Base-by-base conservation (phyloP, 768 basidiomycete species). In the Tulasnella calospora region DNA sequence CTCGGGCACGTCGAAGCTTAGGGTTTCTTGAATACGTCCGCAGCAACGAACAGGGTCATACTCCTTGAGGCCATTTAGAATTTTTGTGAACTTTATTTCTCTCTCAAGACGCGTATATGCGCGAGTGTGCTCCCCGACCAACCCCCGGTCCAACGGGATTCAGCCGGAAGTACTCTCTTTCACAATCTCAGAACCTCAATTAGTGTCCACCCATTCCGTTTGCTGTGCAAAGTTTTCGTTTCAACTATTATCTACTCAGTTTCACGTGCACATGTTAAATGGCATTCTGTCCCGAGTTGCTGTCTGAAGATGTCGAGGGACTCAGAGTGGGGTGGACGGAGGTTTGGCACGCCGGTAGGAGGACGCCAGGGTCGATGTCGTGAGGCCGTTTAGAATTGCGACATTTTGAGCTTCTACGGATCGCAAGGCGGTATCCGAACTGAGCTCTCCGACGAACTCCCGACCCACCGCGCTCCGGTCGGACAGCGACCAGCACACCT, bases 401-500 rank as follows among this genome's bases (percentile, higher is more conserved):
- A 67, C 30, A 15, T 35, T 27, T 12, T 51, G 51, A n/a, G 33
- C 15, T 35, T 33, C 55, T 8, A 27, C 0, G 3, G n/a, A 5
- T 9, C 30, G 15, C 30, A 33, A 7, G 8, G 23, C 61, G 61
- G 30, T 67, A 33, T 12, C 61, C 61, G 61, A 67, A 67, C 30
- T 19, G 61, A 67, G 61, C 23, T 67, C 61, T 67, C 61, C 61
- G 61, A 67, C 61, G 61, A 67, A 67, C 61, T 35, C 61, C 61
- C 61, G 61, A 27, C 30, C 61, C 27, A 67, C 61, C 61, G 61
- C 61, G 61, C 61, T 67, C 30, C 61, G 30, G 30, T 67, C 61
- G 30, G 30, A 67, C 61, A 15, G 8, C 30, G 27, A 8, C 27
- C 61, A 27, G 33, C 61, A 27, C 13, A 13, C 61, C 19, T 33